Evolutionary conservation across 2,329 filamentous ascomycete genomes (phyloP).

Genomic region (Pseudogymnoascus pannorum): DNA sequence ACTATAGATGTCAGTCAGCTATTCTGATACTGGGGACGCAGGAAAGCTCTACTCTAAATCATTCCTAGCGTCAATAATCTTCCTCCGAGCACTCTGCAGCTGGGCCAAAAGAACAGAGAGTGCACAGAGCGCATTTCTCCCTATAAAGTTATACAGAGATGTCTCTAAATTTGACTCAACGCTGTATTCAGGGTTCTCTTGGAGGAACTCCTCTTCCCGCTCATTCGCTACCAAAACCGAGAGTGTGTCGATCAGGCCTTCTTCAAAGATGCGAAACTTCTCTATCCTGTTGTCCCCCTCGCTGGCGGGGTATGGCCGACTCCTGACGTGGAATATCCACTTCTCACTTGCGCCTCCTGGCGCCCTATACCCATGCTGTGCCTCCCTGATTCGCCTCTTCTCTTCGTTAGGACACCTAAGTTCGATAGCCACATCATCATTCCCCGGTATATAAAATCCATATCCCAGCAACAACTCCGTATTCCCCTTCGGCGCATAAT

Average conservation of each 20-base stretch:
- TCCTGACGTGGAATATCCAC: conserved; percentile 4
- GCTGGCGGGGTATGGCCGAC: not conserved
- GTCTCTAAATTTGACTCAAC: not conserved
- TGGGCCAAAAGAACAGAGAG: not conserved
- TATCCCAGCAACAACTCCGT: conserved; percentile 58
- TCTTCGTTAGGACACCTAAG: not conserved
- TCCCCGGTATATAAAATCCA: conserved; percentile 47
- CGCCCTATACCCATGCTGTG: conserved; percentile 3
- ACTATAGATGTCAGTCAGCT: not conserved
- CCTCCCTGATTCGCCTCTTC: not conserved
- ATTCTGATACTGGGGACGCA: not conserved
- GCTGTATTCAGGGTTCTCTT: conserved; percentile 3
- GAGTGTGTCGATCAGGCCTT: conserved; percentile 5
- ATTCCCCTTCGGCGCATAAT: conserved; percentile 66
- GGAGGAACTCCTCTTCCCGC: conserved; percentile 8
- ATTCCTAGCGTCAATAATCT: not conserved
- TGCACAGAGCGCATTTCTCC: not conserved
- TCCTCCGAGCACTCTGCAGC: not conserved
- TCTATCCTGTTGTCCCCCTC: not conserved
- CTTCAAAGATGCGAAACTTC: not conserved
- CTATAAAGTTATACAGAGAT: not conserved
- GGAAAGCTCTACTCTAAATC: not conserved
- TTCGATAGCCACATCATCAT: conserved; percentile 19
- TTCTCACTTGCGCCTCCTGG: not conserved
- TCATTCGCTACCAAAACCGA: conserved; percentile 5